Conservation (phyloP, 2,329 filamentous ascomycete species). For the Clonostachys sp. region DNA sequence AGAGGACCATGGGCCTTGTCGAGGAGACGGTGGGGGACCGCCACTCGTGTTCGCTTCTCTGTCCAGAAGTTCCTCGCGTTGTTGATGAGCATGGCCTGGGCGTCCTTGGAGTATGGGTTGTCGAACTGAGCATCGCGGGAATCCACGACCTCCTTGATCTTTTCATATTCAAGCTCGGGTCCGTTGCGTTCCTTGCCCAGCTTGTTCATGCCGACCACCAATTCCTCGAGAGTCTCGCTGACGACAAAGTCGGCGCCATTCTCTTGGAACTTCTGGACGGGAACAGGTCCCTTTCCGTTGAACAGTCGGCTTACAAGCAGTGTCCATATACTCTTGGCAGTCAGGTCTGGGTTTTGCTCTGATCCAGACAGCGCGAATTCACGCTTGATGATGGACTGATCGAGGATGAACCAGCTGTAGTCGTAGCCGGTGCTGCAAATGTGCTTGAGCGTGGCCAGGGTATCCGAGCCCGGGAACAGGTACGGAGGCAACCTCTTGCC, state of each 20-base stretch:
- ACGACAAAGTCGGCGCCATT: conserved; percentile 57
- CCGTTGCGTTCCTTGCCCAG: conserved; percentile 40
- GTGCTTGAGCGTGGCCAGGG: conserved; percentile 50
- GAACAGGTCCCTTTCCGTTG: conserved; percentile 43
- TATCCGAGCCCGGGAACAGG: conserved; percentile 54
- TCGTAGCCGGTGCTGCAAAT: conserved; percentile 58
- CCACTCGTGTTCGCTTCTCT: conserved; percentile 45
- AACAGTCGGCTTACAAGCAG: conserved; percentile 42
- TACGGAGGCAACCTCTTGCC: conserved; percentile 53
- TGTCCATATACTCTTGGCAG: conserved; percentile 50
- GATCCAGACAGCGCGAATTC: conserved; percentile 60
- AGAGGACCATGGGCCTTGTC: conserved; percentile 52
- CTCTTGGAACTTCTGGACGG: conserved; percentile 55
- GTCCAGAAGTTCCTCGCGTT: conserved; percentile 53
- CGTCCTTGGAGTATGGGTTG: conserved; percentile 54
- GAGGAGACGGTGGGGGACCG: conserved; percentile 46
- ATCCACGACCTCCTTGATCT: conserved; percentile 42
- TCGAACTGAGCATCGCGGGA: conserved; percentile 50
- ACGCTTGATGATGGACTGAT: conserved; percentile 53
- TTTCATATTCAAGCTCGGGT: conserved; percentile 37
- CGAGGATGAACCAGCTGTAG: conserved; percentile 59
- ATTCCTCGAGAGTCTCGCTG: conserved; percentile 46
- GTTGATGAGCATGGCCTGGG: conserved; percentile 56
- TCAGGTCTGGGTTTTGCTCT: conserved; percentile 59
- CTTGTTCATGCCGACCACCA: conserved; percentile 55